Percentiles rank a stretch among this genome's conserved stretches.
Evolutionary conservation across 2,329 filamentous ascomycete genomes (phyloP).

Genomic region (Lasiodiplodia sp.): DNA sequence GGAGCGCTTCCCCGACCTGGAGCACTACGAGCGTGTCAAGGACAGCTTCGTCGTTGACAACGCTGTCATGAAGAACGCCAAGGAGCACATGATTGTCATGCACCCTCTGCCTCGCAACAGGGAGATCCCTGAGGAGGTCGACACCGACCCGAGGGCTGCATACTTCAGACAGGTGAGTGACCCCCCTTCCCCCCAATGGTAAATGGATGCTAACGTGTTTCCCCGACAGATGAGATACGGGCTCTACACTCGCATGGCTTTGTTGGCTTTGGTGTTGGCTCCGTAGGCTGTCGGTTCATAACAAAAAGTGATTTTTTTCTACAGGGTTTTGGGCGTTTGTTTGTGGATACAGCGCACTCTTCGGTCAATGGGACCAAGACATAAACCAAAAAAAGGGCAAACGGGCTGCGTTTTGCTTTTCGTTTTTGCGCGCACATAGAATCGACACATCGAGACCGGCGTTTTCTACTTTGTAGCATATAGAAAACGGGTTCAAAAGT

Average conservation of each 20-base stretch:
- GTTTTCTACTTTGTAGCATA: constrained; percentile 18
- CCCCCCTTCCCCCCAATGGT: neutral
- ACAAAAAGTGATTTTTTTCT: constrained; percentile 10
- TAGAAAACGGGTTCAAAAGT: constrained; percentile 26
- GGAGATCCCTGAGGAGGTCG: constrained; percentile 94
- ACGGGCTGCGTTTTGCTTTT: neutral
- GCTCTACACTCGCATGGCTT: constrained; percentile 96
- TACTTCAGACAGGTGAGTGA: constrained; percentile 97
- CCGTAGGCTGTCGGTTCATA: constrained; percentile 39
- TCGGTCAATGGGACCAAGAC: neutral
- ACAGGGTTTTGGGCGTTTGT: constrained; percentile 12
- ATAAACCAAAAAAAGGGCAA: constrained; percentile 16
- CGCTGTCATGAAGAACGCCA: constrained; percentile 85
- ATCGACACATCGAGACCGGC: constrained; percentile 13
- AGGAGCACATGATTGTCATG: constrained; percentile 92
- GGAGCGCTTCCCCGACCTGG: constrained; percentile 85
- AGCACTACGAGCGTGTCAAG: constrained; percentile 87
- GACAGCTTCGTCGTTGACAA: constrained; percentile 90
- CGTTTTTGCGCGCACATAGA: constrained; percentile 12
- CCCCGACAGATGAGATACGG: constrained; percentile 87
- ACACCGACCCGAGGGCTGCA: constrained; percentile 94
- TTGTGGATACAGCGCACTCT: constrained; percentile 3
- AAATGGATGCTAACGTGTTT: constrained; percentile 51
- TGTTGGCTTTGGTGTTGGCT: constrained; percentile 91
- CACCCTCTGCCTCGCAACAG: constrained; percentile 93